Percentiles rank a stretch among this genome's conserved stretches.
phyloP scores from a whole-genome alignment of 2,329 filamentous ascomycete species.

The Penicillium polonicum region DNA sequence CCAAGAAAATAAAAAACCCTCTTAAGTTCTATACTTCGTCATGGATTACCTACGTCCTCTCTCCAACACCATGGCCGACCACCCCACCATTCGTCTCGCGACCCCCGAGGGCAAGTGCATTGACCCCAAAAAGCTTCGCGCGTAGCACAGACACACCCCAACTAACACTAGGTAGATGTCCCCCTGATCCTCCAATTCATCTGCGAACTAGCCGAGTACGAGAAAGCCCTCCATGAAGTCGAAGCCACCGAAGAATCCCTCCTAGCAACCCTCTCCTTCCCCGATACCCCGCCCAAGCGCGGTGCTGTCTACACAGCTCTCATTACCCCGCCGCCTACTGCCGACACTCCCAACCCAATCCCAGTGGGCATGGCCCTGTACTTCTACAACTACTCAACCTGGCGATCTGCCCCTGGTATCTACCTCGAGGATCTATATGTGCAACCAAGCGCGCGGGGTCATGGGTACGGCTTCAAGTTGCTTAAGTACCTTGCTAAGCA shows the following conservation, averaged over 20 bases:
- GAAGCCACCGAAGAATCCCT: constrained; percentile 76
- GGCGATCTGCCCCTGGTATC: constrained; percentile 81
- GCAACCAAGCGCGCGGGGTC: constrained; percentile 64
- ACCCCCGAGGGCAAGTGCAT: constrained; percentile 38
- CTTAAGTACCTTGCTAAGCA: constrained; percentile 77
- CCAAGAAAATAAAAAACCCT: not conserved
- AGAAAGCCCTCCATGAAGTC: constrained; percentile 71
- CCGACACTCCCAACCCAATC: constrained; percentile 34
- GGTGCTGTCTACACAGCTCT: constrained; percentile 74
- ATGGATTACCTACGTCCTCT: constrained; percentile 12
- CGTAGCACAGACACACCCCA: not conserved
- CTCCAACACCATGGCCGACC: constrained; percentile 29
- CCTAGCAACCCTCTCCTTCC: constrained; percentile 74
- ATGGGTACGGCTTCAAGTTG: constrained; percentile 76
- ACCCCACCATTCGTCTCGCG: constrained; percentile 43
- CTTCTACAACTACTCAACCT: constrained; percentile 95
- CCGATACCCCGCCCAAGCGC: constrained; percentile 49
- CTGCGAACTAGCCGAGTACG: constrained; percentile 82
- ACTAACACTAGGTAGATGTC: constrained; percentile 60
- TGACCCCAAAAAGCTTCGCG: not conserved
- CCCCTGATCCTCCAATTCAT: constrained; percentile 78
- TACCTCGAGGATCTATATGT: constrained; percentile 96
- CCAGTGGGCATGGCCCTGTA: constrained; percentile 80
- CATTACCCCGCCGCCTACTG: constrained; percentile 53
- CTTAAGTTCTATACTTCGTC: not conserved